Evolutionary conservation across 345 rosid genomes (phyloP).

Genomic region (Cardamine chenopodiifolia): DNA sequence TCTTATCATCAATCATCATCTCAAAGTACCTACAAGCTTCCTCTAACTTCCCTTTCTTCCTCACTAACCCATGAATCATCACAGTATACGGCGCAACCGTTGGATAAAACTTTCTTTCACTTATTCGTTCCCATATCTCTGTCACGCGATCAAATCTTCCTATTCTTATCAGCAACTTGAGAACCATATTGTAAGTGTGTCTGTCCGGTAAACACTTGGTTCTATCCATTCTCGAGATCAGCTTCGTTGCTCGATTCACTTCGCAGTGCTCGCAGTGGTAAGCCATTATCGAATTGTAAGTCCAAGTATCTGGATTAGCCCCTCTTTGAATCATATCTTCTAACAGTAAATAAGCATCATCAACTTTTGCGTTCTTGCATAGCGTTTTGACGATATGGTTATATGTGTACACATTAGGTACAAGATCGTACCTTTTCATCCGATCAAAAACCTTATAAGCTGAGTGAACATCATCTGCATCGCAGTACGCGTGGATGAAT

Average conservation of each 20-base stretch:
- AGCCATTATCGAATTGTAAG: constrained; percentile 75
- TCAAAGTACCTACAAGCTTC: constrained; percentile 87
- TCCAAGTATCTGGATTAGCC: constrained; percentile 70
- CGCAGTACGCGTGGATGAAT: constrained; percentile 72
- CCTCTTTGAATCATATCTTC: constrained; percentile 67
- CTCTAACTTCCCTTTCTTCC: constrained; percentile 75
- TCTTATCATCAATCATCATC: constrained; percentile 89
- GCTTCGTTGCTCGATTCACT: constrained; percentile 64
- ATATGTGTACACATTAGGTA: constrained; percentile 78
- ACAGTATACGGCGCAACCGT: constrained; percentile 77
- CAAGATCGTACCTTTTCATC: constrained; percentile 64
- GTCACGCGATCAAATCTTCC: constrained; percentile 78
- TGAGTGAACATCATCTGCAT: constrained; percentile 58
- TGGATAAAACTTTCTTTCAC: constrained; percentile 65
- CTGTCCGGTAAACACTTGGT: constrained; percentile 58
- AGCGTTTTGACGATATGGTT: constrained; percentile 71
- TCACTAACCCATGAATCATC: constrained; percentile 78
- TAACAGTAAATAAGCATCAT: constrained; percentile 71
- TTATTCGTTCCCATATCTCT: constrained; percentile 81
- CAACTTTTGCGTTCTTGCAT: constrained; percentile 66
- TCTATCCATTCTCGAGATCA: constrained; percentile 69
- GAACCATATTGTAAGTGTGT: constrained; percentile 82
- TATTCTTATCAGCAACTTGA: constrained; percentile 64
- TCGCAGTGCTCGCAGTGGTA: constrained; percentile 78
- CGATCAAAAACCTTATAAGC: constrained; percentile 76